phyloP scores from a whole-genome alignment of 164 flowering plant genomes.

The Protea cynaroides region DNA sequence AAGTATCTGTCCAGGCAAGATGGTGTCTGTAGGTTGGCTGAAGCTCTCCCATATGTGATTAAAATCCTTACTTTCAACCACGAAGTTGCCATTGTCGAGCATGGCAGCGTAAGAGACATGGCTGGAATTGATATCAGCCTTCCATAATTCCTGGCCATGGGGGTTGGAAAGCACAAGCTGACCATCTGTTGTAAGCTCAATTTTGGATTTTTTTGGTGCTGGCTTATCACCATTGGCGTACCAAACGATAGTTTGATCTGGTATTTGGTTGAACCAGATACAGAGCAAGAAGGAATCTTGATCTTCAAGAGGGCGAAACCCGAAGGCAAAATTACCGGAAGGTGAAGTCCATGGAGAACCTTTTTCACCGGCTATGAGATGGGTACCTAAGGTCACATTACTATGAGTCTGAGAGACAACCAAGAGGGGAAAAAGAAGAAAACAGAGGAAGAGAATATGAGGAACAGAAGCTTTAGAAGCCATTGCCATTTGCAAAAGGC shows the following conservation, averaged over 20 bases:
- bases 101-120: background rate
- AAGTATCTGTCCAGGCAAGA: background rate
- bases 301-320: slow-evolving; percentile 16
- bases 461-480: background rate
- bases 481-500: too few relatives aligned
- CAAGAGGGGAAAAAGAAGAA: background rate
- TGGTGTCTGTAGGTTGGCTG: background rate
- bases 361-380: slow-evolving; percentile 10
- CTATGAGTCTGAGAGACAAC: slow-evolving; percentile 6
- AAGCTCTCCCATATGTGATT: background rate
- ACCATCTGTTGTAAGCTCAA: slow-evolving; percentile 28
- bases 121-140: background rate
- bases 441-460: too few relatives aligned
- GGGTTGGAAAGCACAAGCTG: slow-evolving; percentile 2
- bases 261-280: background rate
- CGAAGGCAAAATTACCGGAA: slow-evolving; percentile 34
- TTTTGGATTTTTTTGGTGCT: background rate
- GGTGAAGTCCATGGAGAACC: slow-evolving; percentile 26
- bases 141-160: background rate
- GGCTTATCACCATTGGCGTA: slow-evolving; percentile 1
- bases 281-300: background rate
- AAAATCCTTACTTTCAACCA: background rate
- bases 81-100: background rate
- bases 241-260: background rate
- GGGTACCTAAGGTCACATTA: slow-evolving; percentile 22